Percentiles rank a stretch among this genome's conserved stretches.
Conservation (phyloP, 2,329 filamentous ascomycete species). For the Fusarium transvaalense region DNA sequence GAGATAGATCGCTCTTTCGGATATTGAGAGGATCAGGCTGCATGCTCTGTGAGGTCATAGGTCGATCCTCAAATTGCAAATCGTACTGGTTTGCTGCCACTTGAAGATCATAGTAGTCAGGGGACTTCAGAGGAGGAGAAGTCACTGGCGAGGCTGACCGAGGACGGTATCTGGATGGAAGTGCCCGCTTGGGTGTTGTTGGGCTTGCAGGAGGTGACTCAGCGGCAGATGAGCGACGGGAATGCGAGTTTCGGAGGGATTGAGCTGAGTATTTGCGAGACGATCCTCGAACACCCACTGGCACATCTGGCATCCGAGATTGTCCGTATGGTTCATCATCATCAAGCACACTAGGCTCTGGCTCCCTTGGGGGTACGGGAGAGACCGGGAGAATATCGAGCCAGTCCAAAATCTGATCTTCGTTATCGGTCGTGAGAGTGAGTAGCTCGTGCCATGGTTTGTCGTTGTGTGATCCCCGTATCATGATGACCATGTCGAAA, state of each 20-base stretch:
- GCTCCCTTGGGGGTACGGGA: constrained; percentile 62
- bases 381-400: constrained; percentile 76
- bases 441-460: constrained; percentile 87
- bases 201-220: constrained; percentile 49
- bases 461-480: constrained; percentile 75
- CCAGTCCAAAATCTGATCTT: constrained; percentile 87
- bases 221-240: constrained; percentile 33
- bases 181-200: constrained; percentile 50
- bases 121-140: constrained; percentile 45
- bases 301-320: constrained; percentile 47
- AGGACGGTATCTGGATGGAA: constrained; percentile 47
- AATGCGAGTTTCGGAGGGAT: constrained; percentile 44
- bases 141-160: constrained; percentile 43
- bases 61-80: constrained; percentile 47
- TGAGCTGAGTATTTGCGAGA: constrained; percentile 44
- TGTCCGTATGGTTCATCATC: constrained; percentile 45
- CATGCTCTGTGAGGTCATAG: constrained; percentile 54
- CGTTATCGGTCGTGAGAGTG: constrained; percentile 79
- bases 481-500: constrained; percentile 86
- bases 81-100: constrained; percentile 56
- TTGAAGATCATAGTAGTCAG: constrained; percentile 44
- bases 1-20: constrained; percentile 52
- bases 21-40: constrained; percentile 55
- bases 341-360: constrained; percentile 52
- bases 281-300: constrained; percentile 49